A percentile compares a stretch with the other conserved stretches of the same genome.
These are phyloP conservation scores for Parastagonospora avenae DNA, from an alignment of 2,329 filamentous ascomycete genomes.

Conservation along the genomic window DNA sequence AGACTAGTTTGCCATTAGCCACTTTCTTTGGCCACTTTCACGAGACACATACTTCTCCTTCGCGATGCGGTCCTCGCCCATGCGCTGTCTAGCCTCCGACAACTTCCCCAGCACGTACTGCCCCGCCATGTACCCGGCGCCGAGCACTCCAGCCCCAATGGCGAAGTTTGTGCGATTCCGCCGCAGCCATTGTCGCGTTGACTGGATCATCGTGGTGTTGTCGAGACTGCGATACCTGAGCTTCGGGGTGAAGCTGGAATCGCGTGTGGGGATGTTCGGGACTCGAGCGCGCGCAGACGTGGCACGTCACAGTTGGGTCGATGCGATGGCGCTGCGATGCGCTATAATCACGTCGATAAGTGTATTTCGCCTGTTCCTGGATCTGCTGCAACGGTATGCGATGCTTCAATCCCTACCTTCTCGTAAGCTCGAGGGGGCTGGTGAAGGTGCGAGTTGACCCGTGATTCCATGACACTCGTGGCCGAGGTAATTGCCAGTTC, in stretches of 20 bases:
- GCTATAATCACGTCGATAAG: background rate
- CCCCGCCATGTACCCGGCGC: conserved; percentile 87
- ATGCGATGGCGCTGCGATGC: background rate
- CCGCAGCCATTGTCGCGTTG: conserved; percentile 87
- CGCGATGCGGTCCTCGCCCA: conserved; percentile 93
- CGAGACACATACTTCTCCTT: conserved; percentile 80
- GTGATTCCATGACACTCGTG: conserved; percentile 9
- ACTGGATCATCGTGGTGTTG: conserved; percentile 61
- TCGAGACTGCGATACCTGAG: background rate
- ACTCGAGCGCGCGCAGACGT: conserved; percentile 7
- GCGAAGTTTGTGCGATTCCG: conserved; percentile 90
- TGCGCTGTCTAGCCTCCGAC: conserved; percentile 90
- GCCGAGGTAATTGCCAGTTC: conserved; percentile 22
- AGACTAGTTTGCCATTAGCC: conserved; percentile 62
- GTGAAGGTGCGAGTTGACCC: conserved; percentile 6
- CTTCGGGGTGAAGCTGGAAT: conserved; percentile 12
- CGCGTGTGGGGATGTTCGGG: conserved; percentile 14
- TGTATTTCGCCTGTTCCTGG: background rate
- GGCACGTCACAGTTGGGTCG: conserved; percentile 11
- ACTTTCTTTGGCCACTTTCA: no score
- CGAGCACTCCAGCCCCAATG: conserved; percentile 84
- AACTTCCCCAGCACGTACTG: conserved; percentile 94
- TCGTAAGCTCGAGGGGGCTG: conserved; percentile 11
- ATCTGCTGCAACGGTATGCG: background rate
- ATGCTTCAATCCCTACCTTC: background rate